phyloP scores from a whole-genome alignment of 2,329 filamentous ascomycete species.

The Paecilomyces fulvus region DNA sequence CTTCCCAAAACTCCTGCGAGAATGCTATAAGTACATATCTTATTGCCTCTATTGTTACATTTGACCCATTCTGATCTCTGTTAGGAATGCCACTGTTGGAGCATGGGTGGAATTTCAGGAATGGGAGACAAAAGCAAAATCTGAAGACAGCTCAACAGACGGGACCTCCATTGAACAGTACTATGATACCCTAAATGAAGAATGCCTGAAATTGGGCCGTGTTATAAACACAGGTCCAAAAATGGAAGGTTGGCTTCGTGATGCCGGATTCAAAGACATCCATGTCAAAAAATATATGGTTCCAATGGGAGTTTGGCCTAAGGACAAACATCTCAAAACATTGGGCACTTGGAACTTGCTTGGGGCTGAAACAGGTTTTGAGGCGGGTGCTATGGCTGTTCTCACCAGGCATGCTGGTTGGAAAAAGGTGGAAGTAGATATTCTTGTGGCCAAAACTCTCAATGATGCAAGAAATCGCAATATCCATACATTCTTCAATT shows the following conservation, averaged over 20 bases:
- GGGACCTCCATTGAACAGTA: conserved; percentile 7
- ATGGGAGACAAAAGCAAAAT: background rate
- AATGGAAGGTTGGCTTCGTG: conserved; percentile 3
- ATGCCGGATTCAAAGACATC: conserved; percentile 2
- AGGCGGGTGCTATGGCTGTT: conserved; percentile 1
- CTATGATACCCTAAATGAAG: background rate
- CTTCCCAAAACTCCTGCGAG: conserved; percentile 44
- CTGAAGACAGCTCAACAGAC: background rate
- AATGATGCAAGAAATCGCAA: background rate
- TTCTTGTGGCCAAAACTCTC: background rate
- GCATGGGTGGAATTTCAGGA: background rate
- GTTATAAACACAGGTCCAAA: background rate
- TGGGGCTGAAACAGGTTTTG: background rate
- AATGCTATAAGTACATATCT: conserved; percentile 39
- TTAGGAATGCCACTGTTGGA: background rate
- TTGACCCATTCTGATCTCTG: background rate
- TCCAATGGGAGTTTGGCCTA: conserved; percentile 2
- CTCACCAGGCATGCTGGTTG: background rate
- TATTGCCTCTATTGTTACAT: background rate
- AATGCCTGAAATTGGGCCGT: background rate
- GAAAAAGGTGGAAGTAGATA: background rate
- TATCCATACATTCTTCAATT: conserved; percentile 1
- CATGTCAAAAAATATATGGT: background rate
- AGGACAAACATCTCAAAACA: conserved; percentile 1
- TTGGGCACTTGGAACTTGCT: background rate